Conservation (phyloP, 1,284 basidiomycete genomes). For the Tetrapyrgos nigripes region DNA sequence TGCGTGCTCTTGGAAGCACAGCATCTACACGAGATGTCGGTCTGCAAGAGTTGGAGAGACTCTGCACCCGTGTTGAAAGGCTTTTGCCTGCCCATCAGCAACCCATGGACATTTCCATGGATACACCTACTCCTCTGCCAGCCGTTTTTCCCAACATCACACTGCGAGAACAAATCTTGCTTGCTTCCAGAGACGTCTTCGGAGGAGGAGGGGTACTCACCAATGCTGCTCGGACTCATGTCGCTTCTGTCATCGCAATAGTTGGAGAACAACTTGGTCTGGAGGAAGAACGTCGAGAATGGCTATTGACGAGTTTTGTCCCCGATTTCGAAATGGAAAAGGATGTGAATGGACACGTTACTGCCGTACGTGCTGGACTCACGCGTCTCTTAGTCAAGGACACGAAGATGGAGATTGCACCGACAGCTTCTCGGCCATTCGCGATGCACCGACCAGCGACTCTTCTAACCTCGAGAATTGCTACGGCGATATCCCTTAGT, state of each 20-base stretch:
- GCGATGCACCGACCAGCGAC: slow-evolving; percentile 91
- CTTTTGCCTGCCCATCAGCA: slow-evolving; percentile 59
- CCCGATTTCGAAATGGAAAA: slow-evolving; percentile 77
- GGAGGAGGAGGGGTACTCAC: slow-evolving; percentile 76
- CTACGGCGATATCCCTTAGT: slow-evolving; percentile 71
- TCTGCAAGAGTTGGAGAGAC: slow-evolving; percentile 88
- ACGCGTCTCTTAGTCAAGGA: slow-evolving; percentile 56
- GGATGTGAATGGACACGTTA: slow-evolving; percentile 64
- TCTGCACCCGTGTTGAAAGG: slow-evolving; percentile 78
- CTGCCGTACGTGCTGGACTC: slow-evolving; percentile 63
- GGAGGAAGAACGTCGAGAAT: slow-evolving; percentile 61
- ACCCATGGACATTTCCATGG: slow-evolving; percentile 51
- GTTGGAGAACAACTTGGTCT: slow-evolving; percentile 75
- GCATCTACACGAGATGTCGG: slow-evolving; percentile 71
- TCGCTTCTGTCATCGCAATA: slow-evolving; percentile 53
- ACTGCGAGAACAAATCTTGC: slow-evolving; percentile 88
- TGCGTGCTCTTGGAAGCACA: slow-evolving; percentile 53
- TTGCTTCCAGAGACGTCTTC: slow-evolving; percentile 93
- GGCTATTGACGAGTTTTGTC: slow-evolving; percentile 62
- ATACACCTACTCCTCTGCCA: slow-evolving; percentile 36
- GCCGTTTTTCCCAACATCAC: slow-evolving; percentile 75
- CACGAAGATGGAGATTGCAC: slow-evolving; percentile 41
- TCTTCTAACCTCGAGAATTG: slow-evolving; percentile 83
- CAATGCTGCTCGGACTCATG: slow-evolving; percentile 56
- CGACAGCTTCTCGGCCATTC: slow-evolving; percentile 66